phyloP scores from a whole-genome alignment of 2,329 filamentous ascomycete genomes.

The Alternaria ventricosa region DNA sequence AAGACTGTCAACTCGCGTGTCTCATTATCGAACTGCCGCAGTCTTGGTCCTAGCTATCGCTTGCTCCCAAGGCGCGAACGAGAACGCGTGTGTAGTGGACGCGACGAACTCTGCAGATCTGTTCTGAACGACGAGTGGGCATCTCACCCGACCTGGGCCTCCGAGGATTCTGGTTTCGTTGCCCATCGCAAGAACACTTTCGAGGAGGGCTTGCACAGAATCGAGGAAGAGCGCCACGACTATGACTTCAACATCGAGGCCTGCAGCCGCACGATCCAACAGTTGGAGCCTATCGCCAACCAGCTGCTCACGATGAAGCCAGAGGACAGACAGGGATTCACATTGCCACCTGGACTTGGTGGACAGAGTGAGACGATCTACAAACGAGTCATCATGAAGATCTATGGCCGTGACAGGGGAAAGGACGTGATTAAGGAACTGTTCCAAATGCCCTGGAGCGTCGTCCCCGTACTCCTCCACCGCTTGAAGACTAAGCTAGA shows the following conservation, averaged over 20 bases:
- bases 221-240: conserved; percentile 97
- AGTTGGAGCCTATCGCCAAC: conserved; percentile 92
- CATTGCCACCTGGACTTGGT: conserved; percentile 81
- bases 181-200: conserved; percentile 96
- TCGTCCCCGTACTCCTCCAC: conserved; percentile 86
- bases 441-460: conserved; percentile 81
- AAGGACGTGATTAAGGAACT: conserved; percentile 86
- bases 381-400: conserved; percentile 95
- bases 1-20: conserved; percentile 83
- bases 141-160: conserved; percentile 98
- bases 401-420: conserved; percentile 86
- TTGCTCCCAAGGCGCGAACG: conserved; percentile 89
- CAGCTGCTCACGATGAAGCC: conserved; percentile 79
- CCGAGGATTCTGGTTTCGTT: conserved; percentile 96
- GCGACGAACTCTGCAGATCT: conserved; percentile 90
- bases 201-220: conserved; percentile 91
- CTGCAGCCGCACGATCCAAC: conserved; percentile 91
- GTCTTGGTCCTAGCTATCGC: conserved; percentile 94
- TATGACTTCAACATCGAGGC: conserved; percentile 99
- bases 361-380: conserved; percentile 97
- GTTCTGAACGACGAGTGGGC: conserved; percentile 99
- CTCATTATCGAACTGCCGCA: conserved; percentile 93
- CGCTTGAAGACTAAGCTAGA: conserved; percentile 95
- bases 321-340: conserved; percentile 76
- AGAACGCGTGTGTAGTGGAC: conserved; percentile 88